These are phyloP conservation scores for Talaromyces wortmannii DNA, from an alignment of 495 filamentous ascomycete genomes.

Conservation along the genomic window DNA sequence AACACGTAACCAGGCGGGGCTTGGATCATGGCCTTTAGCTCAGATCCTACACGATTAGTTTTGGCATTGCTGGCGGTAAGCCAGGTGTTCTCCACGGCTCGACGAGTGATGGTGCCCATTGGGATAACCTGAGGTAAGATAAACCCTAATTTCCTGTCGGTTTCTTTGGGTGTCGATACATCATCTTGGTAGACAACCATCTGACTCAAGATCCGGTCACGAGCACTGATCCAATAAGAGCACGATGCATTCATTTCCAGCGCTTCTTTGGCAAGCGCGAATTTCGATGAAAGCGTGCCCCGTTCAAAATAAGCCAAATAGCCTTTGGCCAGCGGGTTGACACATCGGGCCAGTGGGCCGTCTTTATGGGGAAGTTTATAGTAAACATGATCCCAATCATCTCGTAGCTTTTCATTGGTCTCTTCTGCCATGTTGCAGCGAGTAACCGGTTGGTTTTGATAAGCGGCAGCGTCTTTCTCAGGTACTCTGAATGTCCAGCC, in stretches of 20 bases:
- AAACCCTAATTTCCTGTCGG: slow-evolving; percentile 53
- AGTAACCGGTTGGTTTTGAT: slow-evolving; percentile 61
- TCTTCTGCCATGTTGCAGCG: slow-evolving; percentile 74
- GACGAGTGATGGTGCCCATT: slow-evolving; percentile 97
- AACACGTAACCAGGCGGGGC: slow-evolving; percentile 87
- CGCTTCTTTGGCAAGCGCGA: slow-evolving; percentile 82
- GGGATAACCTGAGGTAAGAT: slow-evolving; percentile 99
- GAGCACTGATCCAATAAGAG: slow-evolving; percentile 96
- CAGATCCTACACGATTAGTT: slow-evolving; percentile 87
- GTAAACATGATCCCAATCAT: slow-evolving; percentile 62
- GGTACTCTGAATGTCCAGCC: slow-evolving; percentile 90
- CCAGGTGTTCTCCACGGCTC: slow-evolving; percentile 97
- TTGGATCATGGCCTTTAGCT: slow-evolving; percentile 94
- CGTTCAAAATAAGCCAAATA: slow-evolving; percentile 90
- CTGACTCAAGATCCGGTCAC: slow-evolving; percentile 86
- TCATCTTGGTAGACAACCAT: slow-evolving; percentile 78
- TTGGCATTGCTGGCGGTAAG: slow-evolving; percentile 97
- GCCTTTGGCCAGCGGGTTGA: slow-evolving; percentile 79
- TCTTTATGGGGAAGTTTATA: slow-evolving; percentile 97
- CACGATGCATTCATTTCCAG: slow-evolving; percentile 97
- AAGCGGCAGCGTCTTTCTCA: slow-evolving; percentile 51
- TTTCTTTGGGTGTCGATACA: slow-evolving; percentile 5
- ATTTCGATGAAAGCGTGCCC: slow-evolving; percentile 79
- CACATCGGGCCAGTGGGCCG: slow-evolving; percentile 77
- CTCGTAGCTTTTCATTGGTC: slow-evolving; percentile 50